Conservation (phyloP, 345 rosid genomes). For the Salix exigua region DNA sequence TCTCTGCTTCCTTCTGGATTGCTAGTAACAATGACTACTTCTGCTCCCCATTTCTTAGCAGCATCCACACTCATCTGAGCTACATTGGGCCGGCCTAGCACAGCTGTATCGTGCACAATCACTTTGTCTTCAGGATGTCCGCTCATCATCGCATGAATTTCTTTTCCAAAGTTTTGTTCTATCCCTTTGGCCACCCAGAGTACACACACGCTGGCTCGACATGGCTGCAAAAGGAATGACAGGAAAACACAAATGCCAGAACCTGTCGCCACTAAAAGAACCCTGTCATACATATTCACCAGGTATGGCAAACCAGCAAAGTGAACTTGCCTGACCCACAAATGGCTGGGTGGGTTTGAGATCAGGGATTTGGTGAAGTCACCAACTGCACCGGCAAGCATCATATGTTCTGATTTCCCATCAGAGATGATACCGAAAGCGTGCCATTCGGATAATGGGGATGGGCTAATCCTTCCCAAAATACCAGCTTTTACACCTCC, state of each 20-base stretch:
- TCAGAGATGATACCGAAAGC: slow-evolving; percentile 82
- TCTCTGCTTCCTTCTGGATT: slow-evolving; percentile 88
- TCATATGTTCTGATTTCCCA: slow-evolving; percentile 70
- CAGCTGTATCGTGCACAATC: slow-evolving; percentile 65
- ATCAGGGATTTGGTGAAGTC: slow-evolving; percentile 72
- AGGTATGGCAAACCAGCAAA: slow-evolving; percentile 81
- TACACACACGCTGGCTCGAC: slow-evolving; percentile 51
- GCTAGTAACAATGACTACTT: slow-evolving; percentile 80
- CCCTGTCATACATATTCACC: slow-evolving; percentile 65
- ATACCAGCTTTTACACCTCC: slow-evolving; percentile 75
- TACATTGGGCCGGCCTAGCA: slow-evolving; percentile 64
- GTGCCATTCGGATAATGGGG: slow-evolving; percentile 90
- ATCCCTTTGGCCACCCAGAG: slow-evolving; percentile 82
- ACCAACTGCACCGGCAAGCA: slow-evolving; percentile 89
- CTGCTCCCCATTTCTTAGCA: slow-evolving; percentile 62
- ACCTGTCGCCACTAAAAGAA: slow-evolving; percentile 74
- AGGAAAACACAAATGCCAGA: slow-evolving; percentile 82
- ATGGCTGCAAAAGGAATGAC: slow-evolving; percentile 69
- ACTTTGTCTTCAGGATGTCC: slow-evolving; percentile 51
- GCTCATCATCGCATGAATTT: slow-evolving; percentile 53
- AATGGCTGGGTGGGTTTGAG: slow-evolving; percentile 58
- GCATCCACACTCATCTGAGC: slow-evolving; percentile 60
- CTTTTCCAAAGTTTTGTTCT: slow-evolving; percentile 61
- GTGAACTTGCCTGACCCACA: slow-evolving; percentile 76
- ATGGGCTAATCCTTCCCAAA: slow-evolving; percentile 84